phyloP scores from a whole-genome alignment of 108 stramenopile genomes.

The Skeletonema marinoi region DNA sequence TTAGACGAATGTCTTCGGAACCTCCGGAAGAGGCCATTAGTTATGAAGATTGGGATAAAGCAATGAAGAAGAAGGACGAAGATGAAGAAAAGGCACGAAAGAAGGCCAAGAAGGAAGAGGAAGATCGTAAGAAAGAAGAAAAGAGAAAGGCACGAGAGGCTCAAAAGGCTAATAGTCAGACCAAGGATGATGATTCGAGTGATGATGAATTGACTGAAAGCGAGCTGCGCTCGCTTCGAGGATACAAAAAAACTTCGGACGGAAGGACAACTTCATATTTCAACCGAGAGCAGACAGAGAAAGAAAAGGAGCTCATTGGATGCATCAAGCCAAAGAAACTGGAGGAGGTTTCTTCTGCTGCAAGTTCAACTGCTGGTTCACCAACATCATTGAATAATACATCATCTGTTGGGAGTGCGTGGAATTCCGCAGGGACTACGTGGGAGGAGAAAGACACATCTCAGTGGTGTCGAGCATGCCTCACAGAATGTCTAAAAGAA shows the following conservation, averaged over 20 bases:
- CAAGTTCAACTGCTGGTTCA: slow-evolving; percentile 15
- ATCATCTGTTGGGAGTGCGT: slow-evolving; percentile 57
- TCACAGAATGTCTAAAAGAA: slow-evolving; percentile 53
- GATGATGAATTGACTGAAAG: slow-evolving; percentile 80
- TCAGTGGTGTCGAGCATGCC: slow-evolving; percentile 69
- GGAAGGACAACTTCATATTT: slow-evolving; percentile 95
- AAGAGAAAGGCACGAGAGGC: slow-evolving; percentile 40
- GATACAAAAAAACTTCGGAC: slow-evolving; percentile 96
- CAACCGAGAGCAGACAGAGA: slow-evolving; percentile 88
- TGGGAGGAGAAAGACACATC: slow-evolving; percentile 94
- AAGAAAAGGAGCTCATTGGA: slow-evolving; percentile 84
- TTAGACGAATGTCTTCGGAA: slow-evolving; percentile 62
- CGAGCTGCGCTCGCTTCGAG: slow-evolving; percentile 69
- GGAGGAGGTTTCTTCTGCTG: slow-evolving; percentile 28
- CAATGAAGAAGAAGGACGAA: slow-evolving; percentile 60
- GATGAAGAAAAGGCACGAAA: slow-evolving; percentile 35
- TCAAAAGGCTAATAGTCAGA: slow-evolving; percentile 24
- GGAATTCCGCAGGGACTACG: slow-evolving; percentile 93
- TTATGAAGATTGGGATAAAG: slow-evolving; percentile 82
- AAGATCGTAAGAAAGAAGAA: slow-evolving; percentile 57
- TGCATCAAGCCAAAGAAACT: slow-evolving; percentile 91
- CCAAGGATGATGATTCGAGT: slow-evolving; percentile 42
- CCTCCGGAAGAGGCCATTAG: slow-evolving; percentile 54
- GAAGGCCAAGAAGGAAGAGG: slow-evolving; percentile 54
- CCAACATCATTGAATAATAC: not conserved